These are phyloP conservation scores for Chalciporus sp. DNA, from an alignment of 1,284 basidiomycete genomes.

Conservation along the genomic window DNA sequence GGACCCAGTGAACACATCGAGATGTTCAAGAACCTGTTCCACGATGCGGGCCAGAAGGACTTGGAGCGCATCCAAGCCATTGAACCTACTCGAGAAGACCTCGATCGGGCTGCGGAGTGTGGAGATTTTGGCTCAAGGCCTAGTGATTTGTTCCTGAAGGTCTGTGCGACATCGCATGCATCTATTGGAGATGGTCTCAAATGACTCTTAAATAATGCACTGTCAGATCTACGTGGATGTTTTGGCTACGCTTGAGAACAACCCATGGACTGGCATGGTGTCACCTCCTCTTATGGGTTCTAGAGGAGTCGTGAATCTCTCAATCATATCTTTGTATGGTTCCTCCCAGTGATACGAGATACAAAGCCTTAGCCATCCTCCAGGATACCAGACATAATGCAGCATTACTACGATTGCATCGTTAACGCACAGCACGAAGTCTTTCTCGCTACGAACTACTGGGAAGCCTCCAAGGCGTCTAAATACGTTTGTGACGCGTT, in stretches of 20 bases:
- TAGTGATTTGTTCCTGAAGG: conserved; percentile 51
- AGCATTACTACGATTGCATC: conserved; percentile 57
- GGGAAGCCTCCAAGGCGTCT: conserved; percentile 54
- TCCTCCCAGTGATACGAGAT: neutral
- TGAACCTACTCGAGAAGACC: conserved; percentile 38
- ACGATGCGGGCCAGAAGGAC: conserved; percentile 15
- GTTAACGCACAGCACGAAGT: conserved; percentile 60
- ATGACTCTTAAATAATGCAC: neutral
- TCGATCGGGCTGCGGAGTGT: conserved; percentile 42
- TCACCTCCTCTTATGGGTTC: conserved; percentile 60
- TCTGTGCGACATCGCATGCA: conserved; percentile 15
- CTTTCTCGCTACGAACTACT: conserved; percentile 63
- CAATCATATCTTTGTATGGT: conserved; percentile 46
- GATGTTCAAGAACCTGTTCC: conserved; percentile 24
- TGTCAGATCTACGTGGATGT: conserved; percentile 57
- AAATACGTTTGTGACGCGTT: conserved; percentile 55
- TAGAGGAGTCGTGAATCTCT: conserved; percentile 58
- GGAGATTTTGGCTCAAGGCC: conserved; percentile 49
- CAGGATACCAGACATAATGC: conserved; percentile 67
- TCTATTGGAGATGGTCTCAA: neutral
- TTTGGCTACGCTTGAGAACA: conserved; percentile 50
- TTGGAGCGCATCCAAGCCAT: conserved; percentile 24
- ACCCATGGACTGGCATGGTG: conserved; percentile 54
- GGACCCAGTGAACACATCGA: conserved; percentile 17
- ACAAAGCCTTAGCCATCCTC: conserved; percentile 7